phyloP scores from a whole-genome alignment of 139 green algal species.

The Coelastrella sp. region DNA sequence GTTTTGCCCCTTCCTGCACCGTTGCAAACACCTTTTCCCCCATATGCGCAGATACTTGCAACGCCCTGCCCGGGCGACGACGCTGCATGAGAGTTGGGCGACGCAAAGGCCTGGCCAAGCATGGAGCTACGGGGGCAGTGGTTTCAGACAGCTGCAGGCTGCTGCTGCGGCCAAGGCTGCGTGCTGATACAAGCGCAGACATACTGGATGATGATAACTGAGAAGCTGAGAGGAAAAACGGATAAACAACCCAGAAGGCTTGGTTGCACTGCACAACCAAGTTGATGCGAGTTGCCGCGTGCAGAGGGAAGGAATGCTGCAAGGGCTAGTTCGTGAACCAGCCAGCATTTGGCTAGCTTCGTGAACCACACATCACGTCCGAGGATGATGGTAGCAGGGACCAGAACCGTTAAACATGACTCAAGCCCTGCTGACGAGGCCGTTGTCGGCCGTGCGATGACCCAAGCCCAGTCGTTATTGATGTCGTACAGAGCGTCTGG shows the following conservation, averaged over 20 bases:
- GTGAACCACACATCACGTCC: neutral
- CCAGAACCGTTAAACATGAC: neutral
- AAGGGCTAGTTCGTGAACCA: neutral
- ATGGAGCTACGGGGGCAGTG: neutral
- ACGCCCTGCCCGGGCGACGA: neutral
- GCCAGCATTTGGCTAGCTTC: neutral
- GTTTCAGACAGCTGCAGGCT: neutral
- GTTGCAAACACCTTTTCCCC: neutral
- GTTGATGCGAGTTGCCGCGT: neutral
- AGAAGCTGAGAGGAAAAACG: neutral
- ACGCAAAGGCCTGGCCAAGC: neutral
- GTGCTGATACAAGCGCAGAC: conserved; percentile 4
- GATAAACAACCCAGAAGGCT: neutral
- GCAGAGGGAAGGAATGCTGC: neutral
- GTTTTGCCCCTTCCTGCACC: neutral
- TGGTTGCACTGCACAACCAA: neutral
- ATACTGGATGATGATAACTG: neutral
- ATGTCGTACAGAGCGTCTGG: neutral
- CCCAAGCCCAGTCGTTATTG: neutral
- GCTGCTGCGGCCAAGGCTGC: conserved; percentile 7
- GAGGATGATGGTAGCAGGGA: neutral
- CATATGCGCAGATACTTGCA: neutral
- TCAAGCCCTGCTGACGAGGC: neutral
- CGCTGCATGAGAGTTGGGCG: neutral
- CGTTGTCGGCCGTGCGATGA: neutral